A percentile compares a stretch with the other conserved stretches of the same genome.
phyloP scores from a whole-genome alignment of 257 asterid genomes.

The Nemophila menziesii region DNA sequence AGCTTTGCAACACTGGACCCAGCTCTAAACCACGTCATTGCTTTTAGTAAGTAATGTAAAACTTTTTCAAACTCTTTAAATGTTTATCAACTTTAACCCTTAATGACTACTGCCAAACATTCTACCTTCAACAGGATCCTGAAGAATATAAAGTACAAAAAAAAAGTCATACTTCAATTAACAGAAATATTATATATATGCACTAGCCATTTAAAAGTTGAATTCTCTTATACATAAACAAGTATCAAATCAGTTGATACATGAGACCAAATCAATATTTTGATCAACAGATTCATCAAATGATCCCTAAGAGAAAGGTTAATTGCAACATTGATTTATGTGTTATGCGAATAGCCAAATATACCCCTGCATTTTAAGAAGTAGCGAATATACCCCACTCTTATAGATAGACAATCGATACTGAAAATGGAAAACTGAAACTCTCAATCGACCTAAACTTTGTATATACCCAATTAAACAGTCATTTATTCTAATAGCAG shows the following conservation, averaged over 20 bases:
- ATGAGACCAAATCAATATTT: neutral
- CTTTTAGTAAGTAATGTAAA: neutral
- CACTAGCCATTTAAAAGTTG: neutral
- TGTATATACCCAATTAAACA: neutral
- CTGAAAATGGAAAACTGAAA: neutral
- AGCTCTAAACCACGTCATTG: slow-evolving; percentile 25
- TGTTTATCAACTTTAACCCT: slow-evolving; percentile 7
- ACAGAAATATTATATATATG: neutral
- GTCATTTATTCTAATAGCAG: too few relatives aligned
- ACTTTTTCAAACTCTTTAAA: slow-evolving; percentile 5
- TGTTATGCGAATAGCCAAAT: neutral
- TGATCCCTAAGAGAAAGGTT: too few relatives aligned
- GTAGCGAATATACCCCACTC: too few relatives aligned
- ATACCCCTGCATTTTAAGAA: neutral
- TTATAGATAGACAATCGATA: neutral
- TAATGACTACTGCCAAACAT: slow-evolving; percentile 4
- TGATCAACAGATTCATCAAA: too few relatives aligned
- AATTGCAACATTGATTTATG: too few relatives aligned
- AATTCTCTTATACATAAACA: neutral
- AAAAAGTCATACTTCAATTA: neutral
- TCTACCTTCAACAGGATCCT: neutral
- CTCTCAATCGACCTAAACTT: neutral
- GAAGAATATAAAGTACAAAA: neutral
- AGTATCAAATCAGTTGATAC: neutral
- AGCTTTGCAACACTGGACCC: slow-evolving; percentile 22